Evolutionary conservation across 306 rosid species (phyloP).

Genomic region (Inga oerstediana): DNA sequence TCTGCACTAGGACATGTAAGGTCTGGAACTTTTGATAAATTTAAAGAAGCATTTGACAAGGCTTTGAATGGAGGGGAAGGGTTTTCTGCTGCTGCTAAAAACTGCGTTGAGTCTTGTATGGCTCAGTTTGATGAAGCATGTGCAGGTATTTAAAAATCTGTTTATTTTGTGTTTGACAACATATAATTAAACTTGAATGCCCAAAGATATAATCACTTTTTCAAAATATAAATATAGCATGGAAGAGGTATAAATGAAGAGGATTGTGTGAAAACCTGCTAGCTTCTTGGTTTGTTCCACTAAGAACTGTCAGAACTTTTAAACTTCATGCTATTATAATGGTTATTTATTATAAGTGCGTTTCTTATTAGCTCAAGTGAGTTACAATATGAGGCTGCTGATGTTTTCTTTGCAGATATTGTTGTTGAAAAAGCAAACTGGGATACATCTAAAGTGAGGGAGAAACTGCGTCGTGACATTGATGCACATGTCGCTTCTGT

Average conservation of each 20-base stretch:
- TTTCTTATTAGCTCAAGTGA: slow-evolving; percentile 17
- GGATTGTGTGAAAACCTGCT: slow-evolving; percentile 5
- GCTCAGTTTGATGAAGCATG: slow-evolving; percentile 69
- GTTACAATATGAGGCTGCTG: slow-evolving; percentile 29
- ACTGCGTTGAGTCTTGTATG: slow-evolving; percentile 50
- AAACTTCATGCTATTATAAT: slow-evolving; percentile 5
- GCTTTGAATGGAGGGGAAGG: slow-evolving; percentile 73
- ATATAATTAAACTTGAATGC: slow-evolving; percentile 18
- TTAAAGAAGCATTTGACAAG: slow-evolving; percentile 84
- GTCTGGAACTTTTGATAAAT: slow-evolving; percentile 65
- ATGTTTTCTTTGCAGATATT: slow-evolving; percentile 63
- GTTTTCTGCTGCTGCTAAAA: slow-evolving; percentile 66
- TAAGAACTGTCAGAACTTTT: not conserved
- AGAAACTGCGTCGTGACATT: slow-evolving; percentile 80
- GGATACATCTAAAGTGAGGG: slow-evolving; percentile 83
- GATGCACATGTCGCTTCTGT: slow-evolving; percentile 69
- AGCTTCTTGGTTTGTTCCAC: slow-evolving; percentile 5
- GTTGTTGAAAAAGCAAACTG: slow-evolving; percentile 66
- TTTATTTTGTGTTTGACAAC: slow-evolving; percentile 19
- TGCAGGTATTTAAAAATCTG: slow-evolving; percentile 58
- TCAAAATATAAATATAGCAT: not conserved
- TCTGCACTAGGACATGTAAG: slow-evolving; percentile 73
- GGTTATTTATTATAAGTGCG: slow-evolving; percentile 13
- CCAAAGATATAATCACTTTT: not conserved
- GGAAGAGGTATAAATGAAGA: slow-evolving; percentile 7